Evolutionary conservation across 164 flowering plant genomes (phyloP).

Genomic region (Malania oleifera): DNA sequence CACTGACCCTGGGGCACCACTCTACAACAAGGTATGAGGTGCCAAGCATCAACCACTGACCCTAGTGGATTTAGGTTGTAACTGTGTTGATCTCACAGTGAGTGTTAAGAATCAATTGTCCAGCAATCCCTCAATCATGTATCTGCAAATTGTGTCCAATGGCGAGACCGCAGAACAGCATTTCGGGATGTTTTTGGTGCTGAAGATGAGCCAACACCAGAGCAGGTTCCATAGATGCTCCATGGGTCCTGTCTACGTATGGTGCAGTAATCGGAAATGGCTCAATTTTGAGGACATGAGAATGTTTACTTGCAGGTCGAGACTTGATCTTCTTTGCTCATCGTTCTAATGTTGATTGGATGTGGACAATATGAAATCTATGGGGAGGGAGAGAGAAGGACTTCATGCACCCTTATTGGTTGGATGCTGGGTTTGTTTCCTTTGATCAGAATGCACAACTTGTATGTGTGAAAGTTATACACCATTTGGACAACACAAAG

Average conservation of each 20-base stretch:
- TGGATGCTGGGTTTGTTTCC: conserved; percentile 32
- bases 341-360: conserved; percentile 55
- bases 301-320: conserved; percentile 65
- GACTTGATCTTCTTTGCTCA: conserved; percentile 62
- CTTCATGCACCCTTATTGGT: conserved; percentile 37
- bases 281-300: conserved; percentile 66
- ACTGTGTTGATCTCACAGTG: background rate
- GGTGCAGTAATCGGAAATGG: conserved; percentile 33
- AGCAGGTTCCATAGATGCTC: conserved; percentile 29
- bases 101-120: background rate
- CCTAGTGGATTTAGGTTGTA: background rate
- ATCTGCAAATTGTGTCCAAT: conserved; percentile 21
- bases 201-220: conserved; percentile 28
- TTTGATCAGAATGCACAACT: conserved; percentile 44
- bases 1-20: conserved; percentile 25
- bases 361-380: conserved; percentile 61
- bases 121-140: conserved; percentile 7
- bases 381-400: conserved; percentile 36
- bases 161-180: conserved; percentile 16
- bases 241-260: conserved; percentile 32
- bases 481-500: conserved; percentile 35
- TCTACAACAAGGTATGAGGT: conserved; percentile 31
- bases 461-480: conserved; percentile 41
- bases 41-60: background rate
- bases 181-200: conserved; percentile 31